Evolutionary conservation across 495 filamentous ascomycete genomes (phyloP).

Genomic region (Penicillium odoratum): DNA sequence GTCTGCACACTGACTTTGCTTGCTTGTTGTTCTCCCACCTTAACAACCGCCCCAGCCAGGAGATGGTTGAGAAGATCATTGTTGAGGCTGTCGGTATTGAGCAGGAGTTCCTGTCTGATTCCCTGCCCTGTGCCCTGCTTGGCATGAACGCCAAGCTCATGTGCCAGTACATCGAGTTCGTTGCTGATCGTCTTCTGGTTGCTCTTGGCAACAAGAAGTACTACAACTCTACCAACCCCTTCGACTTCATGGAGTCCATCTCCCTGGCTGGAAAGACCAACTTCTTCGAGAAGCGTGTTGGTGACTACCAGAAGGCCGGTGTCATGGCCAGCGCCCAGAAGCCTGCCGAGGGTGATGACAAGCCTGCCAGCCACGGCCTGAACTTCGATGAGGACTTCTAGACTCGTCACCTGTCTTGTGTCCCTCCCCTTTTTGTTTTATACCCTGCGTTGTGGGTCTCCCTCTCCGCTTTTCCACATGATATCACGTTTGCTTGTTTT

Average conservation of each 20-base stretch:
- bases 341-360: slow-evolving; percentile 53
- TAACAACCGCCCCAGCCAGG: slow-evolving; percentile 80
- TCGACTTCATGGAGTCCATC: slow-evolving; percentile 99
- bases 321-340: slow-evolving; percentile 94
- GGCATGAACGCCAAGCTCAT: slow-evolving; percentile 97
- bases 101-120: slow-evolving; percentile 97
- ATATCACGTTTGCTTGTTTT: slow-evolving; percentile 27
- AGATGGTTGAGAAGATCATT: slow-evolving; percentile 84
- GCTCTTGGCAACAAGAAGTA: slow-evolving; percentile 91
- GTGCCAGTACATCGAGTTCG: slow-evolving; percentile 99
- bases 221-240: slow-evolving; percentile 91
- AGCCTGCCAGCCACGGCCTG: slow-evolving; percentile 71
- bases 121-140: slow-evolving; percentile 85
- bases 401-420: slow-evolving; percentile 33
- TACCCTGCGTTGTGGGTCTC: slow-evolving; percentile 24
- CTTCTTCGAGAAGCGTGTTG: slow-evolving; percentile 99
- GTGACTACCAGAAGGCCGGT: slow-evolving; percentile 99
- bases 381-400: slow-evolving; percentile 97
- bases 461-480: slow-evolving; percentile 21
- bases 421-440: slow-evolving; percentile 30
- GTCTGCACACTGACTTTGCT: slow-evolving; percentile 98
- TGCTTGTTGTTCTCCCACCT: slow-evolving; percentile 95
- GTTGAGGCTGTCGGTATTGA: slow-evolving; percentile 91
- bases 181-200: slow-evolving; percentile 90
- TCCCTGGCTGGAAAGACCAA: slow-evolving; percentile 98